Base-by-base conservation (phyloP, 1,284 basidiomycete species). In the Ceratobasidium sp. region DNA sequence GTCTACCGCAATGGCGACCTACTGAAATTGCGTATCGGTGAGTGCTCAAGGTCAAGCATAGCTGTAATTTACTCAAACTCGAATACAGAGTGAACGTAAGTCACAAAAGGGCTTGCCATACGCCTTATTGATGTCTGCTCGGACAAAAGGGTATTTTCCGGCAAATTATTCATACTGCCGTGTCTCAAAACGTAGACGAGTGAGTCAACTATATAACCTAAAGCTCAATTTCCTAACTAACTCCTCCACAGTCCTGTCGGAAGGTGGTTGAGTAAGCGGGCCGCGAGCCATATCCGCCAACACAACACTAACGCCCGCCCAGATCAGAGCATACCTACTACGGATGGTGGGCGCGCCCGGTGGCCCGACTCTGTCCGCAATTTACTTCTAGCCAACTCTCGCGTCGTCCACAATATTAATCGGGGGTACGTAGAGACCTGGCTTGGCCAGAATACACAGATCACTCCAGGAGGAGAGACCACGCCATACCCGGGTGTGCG, bases 1-100 rank as follows among this genome's bases (percentile, higher is more conserved):
- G 59, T 40, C 59, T 62, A 15, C 59, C 59, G 13, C 59, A 43
- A 29, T 62, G 59, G 59, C 11, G 40, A 11, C 59, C 59, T 2
- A 62, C 40, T 13, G 59, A 62, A 11, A 34, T 62, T 43, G 59
- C 2, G 1, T 62, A 62, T n/a, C 32, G 59, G 59, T 62, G 32
- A 34, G 59, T 43, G 37, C 37, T 40, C 37, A 40, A 40, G 5
- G 6, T 40, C 3, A 40, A 40, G 0, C 9, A 9, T 40, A 40
- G 37, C n/a, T n/a, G n/a, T n/a, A n/a, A n/a, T 37, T 8, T 37
- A 8, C 37, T 40, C 37, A 40, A 40, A 40, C 1, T 40, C 9
- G 37, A 43, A 40, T 29, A 15, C 29, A 62, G 59, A 34, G 40
- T 62, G 1, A 62, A 43, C 15, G 59, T 62, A 62, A 22, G 56